Evolutionary conservation across 1,139 yeast genomes (phyloP).

Genomic region (Diutina pseudorugosa): DNA sequence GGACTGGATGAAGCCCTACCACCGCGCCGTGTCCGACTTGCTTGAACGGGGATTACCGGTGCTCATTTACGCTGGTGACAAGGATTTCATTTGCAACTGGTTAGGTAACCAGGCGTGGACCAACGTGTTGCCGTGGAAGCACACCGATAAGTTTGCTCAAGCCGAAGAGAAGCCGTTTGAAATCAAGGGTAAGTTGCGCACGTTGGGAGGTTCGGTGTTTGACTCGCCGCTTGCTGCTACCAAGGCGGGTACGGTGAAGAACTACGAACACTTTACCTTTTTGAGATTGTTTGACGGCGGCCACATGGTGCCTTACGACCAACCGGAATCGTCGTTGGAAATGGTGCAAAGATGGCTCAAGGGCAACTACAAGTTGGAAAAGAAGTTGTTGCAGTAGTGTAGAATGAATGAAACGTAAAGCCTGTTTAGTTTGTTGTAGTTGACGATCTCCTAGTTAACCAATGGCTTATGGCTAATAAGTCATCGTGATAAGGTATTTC

Average conservation of each 20-base stretch:
- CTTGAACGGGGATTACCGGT: constrained; percentile 54
- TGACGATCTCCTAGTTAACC: too few species aligned
- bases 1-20: constrained; percentile 86
- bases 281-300: constrained; percentile 57
- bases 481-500: too few species aligned
- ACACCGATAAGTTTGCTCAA: constrained; percentile 35
- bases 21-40: constrained; percentile 49
- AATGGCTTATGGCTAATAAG: too few species aligned
- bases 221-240: background rate
- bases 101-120: constrained; percentile 82
- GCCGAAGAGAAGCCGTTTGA: constrained; percentile 6
- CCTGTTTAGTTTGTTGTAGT: too few species aligned
- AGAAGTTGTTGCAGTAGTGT: background rate
- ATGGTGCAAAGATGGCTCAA: constrained; percentile 36
- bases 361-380: constrained; percentile 16
- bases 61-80: too few species aligned
- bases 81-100: constrained; percentile 81
- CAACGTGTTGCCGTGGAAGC: constrained; percentile 54
- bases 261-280: constrained; percentile 43
- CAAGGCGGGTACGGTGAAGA: constrained; percentile 45
- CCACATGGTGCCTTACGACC: constrained; percentile 61
- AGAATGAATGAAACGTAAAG: too few species aligned
- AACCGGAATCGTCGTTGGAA: constrained; percentile 32
- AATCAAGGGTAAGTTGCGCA: background rate
- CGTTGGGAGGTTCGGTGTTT: background rate